phyloP scores from a whole-genome alignment of 192 early-diverging fungal species.

The Lunasporangiospora selenospora region DNA sequence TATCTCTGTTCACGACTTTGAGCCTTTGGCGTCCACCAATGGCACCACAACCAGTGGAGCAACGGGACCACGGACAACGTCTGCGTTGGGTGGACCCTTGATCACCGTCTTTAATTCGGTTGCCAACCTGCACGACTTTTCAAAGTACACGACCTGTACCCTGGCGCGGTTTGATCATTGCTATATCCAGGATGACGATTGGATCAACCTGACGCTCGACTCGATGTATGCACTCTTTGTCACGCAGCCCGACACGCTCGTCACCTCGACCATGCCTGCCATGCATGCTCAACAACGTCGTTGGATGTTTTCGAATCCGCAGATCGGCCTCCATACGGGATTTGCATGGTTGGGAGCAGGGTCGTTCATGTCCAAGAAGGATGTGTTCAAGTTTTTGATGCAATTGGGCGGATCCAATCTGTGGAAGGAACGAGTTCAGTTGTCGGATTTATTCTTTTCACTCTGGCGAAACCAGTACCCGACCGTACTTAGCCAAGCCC shows the following conservation, averaged over 20 bases:
- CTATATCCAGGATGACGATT: constrained; percentile 66
- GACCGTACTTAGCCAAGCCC: constrained; percentile 32
- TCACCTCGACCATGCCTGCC: constrained; percentile 55
- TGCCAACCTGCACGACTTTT: constrained; percentile 57
- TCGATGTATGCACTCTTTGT: constrained; percentile 60
- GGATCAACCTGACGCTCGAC: constrained; percentile 59
- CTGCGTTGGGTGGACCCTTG: constrained; percentile 2
- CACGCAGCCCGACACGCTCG: constrained; percentile 51
- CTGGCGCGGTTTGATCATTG: constrained; percentile 59
- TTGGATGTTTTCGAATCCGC: constrained; percentile 60
- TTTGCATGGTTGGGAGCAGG: constrained; percentile 55
- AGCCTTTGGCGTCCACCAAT: constrained; percentile 19
- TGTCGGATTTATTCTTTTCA: constrained; percentile 57
- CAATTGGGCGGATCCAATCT: constrained; percentile 57
- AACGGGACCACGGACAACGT: neutral
- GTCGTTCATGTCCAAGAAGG: constrained; percentile 52
- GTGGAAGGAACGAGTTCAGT: constrained; percentile 52
- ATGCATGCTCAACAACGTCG: constrained; percentile 52
- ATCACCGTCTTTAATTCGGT: constrained; percentile 54
- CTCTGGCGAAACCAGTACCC: constrained; percentile 62
- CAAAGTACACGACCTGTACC: constrained; percentile 61
- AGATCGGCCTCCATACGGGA: constrained; percentile 54
- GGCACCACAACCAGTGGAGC: neutral
- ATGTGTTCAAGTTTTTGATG: constrained; percentile 54
- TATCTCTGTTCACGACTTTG: constrained; percentile 23